phyloP scores from a whole-genome alignment of 495 filamentous ascomycete genomes.

The Xylaria sp. region DNA sequence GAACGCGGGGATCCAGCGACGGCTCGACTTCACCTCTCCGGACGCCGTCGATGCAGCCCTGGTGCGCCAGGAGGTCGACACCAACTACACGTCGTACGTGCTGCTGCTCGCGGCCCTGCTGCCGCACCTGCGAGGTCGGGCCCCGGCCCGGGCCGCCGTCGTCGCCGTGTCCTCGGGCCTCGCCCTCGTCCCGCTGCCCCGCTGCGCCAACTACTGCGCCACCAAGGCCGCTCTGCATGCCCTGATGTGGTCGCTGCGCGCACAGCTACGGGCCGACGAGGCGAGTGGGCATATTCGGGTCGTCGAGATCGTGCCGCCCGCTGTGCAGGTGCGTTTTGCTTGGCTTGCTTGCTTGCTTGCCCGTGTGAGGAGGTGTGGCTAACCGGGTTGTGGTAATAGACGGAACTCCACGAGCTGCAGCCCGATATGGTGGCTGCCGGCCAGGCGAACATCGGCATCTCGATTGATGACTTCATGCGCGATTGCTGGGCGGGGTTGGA shows the following conservation, averaged over 20 bases:
- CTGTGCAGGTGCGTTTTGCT: slow-evolving; percentile 50
- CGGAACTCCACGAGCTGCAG: slow-evolving; percentile 62
- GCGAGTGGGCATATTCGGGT: slow-evolving; percentile 54
- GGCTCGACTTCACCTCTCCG: slow-evolving; percentile 67
- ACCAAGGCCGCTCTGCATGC: slow-evolving; percentile 66
- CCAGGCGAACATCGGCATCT: slow-evolving; percentile 60
- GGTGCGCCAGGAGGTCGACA: slow-evolving; percentile 63
- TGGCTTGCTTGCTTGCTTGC: background rate
- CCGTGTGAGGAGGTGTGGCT: too few relatives aligned
- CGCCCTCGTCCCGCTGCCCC: slow-evolving; percentile 59
- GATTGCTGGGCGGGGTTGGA: slow-evolving; percentile 61
- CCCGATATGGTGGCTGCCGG: slow-evolving; percentile 51
- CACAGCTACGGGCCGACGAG: slow-evolving; percentile 58
- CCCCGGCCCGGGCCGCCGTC: slow-evolving; percentile 45
- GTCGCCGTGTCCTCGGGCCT: slow-evolving; percentile 62
- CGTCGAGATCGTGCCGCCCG: slow-evolving; percentile 70
- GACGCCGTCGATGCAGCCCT: slow-evolving; percentile 59
- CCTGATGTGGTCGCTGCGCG: slow-evolving; percentile 62
- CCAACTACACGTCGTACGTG: slow-evolving; percentile 72
- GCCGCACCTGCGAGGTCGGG: slow-evolving; percentile 59
- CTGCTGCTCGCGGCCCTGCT: slow-evolving; percentile 68
- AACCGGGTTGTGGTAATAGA: too few relatives aligned
- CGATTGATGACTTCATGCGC: slow-evolving; percentile 63
- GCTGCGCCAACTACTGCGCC: slow-evolving; percentile 62
- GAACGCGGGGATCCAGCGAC: slow-evolving; percentile 65